These are phyloP conservation scores for Paramecium pentaurelia DNA, from an alignment of 73 alveolate genomes.

Conservation along the genomic window DNA sequence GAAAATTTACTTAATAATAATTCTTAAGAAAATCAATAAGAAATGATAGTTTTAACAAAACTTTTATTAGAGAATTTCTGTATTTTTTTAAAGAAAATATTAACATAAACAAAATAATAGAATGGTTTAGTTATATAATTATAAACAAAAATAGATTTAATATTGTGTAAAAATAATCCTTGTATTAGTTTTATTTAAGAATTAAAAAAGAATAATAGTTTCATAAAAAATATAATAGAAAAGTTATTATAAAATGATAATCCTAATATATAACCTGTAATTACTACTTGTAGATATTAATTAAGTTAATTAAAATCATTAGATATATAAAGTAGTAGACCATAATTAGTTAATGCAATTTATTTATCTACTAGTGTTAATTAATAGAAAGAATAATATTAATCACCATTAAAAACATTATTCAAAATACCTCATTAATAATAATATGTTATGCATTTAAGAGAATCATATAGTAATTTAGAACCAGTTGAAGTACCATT, in stretches of 20 bases:
- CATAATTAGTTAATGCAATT: background rate
- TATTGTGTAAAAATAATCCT: background rate
- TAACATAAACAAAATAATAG: background rate
- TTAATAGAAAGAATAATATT: background rate
- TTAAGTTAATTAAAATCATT: background rate
- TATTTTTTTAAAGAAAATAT: background rate
- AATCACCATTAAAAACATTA: background rate
- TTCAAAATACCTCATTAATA: background rate
- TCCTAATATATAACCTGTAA: background rate
- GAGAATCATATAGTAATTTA: background rate
- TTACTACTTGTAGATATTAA: background rate
- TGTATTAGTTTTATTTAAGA: background rate
- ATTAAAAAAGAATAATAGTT: background rate
- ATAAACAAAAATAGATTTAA: background rate
- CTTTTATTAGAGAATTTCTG: background rate
- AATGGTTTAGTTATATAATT: background rate
- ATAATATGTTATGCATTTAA: background rate
- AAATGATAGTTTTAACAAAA: background rate
- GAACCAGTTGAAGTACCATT: background rate
- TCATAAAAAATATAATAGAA: background rate
- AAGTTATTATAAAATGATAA: background rate
- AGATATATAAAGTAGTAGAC: background rate
- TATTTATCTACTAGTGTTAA: background rate
- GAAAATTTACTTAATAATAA: background rate
- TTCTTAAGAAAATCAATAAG: background rate